A percentile compares a stretch with the other conserved stretches of the same genome.
phyloP scores from a whole-genome alignment of 2,329 filamentous ascomycete genomes.

The Juglanconis oblonga region DNA sequence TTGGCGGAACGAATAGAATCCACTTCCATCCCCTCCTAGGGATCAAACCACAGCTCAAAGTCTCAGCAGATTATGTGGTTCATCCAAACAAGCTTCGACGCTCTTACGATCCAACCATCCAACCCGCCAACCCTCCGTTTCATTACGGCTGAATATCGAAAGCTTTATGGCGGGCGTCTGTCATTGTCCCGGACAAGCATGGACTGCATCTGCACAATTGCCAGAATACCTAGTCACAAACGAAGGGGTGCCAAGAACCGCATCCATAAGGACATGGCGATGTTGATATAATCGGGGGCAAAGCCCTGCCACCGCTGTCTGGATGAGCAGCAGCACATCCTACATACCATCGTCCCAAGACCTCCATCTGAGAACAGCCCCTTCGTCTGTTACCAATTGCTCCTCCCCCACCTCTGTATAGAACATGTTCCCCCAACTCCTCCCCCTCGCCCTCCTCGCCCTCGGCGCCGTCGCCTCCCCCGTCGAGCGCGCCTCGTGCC shows the following conservation, averaged over 20 bases:
- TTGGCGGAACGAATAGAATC: no score
- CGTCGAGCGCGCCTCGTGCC: slow-evolving; percentile 32
- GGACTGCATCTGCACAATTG: neutral
- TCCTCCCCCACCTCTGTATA: neutral
- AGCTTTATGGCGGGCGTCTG: neutral
- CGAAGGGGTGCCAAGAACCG: neutral
- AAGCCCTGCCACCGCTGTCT: neutral
- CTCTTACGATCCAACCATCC: neutral
- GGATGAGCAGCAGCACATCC: no score
- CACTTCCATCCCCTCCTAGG: no score
- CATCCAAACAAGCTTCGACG: neutral
- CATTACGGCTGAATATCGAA: slow-evolving; percentile 1
- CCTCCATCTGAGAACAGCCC: neutral
- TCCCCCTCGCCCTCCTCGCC: slow-evolving; percentile 14
- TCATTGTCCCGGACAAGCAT: neutral
- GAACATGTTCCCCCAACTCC: neutral
- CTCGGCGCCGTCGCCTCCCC: slow-evolving; percentile 17
- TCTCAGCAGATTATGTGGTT: neutral
- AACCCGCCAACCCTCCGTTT: neutral
- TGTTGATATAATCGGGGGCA: neutral
- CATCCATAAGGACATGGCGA: neutral
- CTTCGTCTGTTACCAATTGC: neutral
- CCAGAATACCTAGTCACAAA: neutral
- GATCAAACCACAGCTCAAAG: no score
- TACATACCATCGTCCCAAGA: neutral